phyloP scores from a whole-genome alignment of 2,329 filamentous ascomycete species.

The Emergomyces africanus region DNA sequence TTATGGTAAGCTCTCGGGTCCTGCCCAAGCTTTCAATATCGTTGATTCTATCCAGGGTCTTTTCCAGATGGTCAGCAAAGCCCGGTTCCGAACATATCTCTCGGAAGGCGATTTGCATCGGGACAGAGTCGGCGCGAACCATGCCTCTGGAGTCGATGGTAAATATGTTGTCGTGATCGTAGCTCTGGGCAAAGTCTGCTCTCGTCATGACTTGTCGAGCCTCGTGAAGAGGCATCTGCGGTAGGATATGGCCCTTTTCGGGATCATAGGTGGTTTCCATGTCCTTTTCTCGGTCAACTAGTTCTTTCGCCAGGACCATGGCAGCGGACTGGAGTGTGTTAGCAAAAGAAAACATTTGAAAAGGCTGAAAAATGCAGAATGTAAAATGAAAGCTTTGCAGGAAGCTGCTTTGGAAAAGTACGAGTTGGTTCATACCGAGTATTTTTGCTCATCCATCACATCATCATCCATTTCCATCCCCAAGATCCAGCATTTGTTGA shows the following conservation, averaged over 20 bases:
- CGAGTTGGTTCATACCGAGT: conserved; percentile 51
- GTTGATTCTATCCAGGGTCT: conserved; percentile 71
- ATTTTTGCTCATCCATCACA: conserved; percentile 97
- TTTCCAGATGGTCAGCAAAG: conserved; percentile 72
- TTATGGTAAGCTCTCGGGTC: conserved; percentile 90
- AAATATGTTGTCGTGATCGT: conserved; percentile 91
- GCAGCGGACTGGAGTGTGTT: conserved; percentile 54
- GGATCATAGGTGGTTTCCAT: conserved; percentile 51
- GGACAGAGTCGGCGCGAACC: conserved; percentile 85
- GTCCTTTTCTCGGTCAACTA: conserved; percentile 68
- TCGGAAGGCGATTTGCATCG: conserved; percentile 87
- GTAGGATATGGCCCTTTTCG: conserved; percentile 59
- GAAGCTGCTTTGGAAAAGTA: background rate
- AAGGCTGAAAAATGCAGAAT: background rate
- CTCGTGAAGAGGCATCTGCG: conserved; percentile 66
- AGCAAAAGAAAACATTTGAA: conserved; percentile 8
- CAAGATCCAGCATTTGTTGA: conserved; percentile 68
- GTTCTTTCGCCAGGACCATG: conserved; percentile 81
- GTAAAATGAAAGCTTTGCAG: background rate
- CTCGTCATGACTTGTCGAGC: conserved; percentile 91
- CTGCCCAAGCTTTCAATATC: conserved; percentile 87
- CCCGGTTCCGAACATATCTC: conserved; percentile 65
- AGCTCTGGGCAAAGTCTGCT: conserved; percentile 82
- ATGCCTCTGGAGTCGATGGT: conserved; percentile 78
- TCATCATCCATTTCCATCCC: conserved; percentile 81